Percentiles rank a stretch among this genome's conserved stretches.
These are phyloP conservation scores for Sideroxylon spinosum DNA, from an alignment of 179 eudicot genomes.

Conservation along the genomic window DNA sequence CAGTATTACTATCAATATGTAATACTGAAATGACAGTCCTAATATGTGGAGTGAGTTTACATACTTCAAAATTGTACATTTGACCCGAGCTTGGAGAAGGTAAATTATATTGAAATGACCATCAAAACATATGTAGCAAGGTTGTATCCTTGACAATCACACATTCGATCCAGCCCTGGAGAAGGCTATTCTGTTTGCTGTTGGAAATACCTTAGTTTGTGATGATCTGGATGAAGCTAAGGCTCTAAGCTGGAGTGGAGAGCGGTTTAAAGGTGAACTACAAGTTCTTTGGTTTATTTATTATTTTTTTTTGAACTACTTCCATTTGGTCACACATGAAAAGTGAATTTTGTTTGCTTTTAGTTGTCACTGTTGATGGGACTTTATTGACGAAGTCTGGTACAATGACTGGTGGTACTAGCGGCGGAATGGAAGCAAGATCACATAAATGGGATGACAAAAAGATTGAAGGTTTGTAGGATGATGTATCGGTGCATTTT, in stretches of 20 bases:
- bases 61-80: not conserved
- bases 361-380: conserved; percentile 96
- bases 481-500: conserved; percentile 13
- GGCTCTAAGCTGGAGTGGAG: conserved; percentile 89
- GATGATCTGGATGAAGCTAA: conserved; percentile 91
- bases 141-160: conserved; percentile 53
- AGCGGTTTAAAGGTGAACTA: conserved; percentile 78
- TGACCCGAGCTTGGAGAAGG: not conserved
- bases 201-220: conserved; percentile 94
- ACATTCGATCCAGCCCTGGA: conserved; percentile 85
- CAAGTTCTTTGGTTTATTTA: not conserved
- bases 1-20: not conserved
- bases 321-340: not conserved
- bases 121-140: not conserved
- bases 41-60: not conserved
- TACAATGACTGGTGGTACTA: conserved; percentile 99
- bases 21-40: not conserved
- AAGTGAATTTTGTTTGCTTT: conserved; percentile 7
- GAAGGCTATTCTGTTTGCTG: conserved; percentile 89
- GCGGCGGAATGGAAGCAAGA: conserved; percentile 99
- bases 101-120: not conserved
- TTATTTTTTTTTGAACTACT: not conserved
- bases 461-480: conserved; percentile 74
- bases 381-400: conserved; percentile 89
- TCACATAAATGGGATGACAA: conserved; percentile 98